Percentiles rank a stretch among this genome's conserved stretches.
phyloP scores from a whole-genome alignment of 495 filamentous ascomycete species.

The Lasiosphaeriaceae sp. region DNA sequence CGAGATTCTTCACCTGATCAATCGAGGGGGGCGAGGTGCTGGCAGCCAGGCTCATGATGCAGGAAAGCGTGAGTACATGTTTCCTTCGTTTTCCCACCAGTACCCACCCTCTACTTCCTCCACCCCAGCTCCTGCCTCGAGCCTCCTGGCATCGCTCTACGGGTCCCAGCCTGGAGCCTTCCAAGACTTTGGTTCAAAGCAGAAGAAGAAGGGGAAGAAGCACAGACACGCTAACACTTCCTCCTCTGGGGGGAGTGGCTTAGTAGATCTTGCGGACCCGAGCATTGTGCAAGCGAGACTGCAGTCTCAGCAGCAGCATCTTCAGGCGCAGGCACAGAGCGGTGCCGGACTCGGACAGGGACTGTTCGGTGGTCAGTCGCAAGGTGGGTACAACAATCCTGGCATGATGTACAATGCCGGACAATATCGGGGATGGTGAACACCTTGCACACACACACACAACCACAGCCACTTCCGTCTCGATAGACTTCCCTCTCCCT shows the following conservation, averaged over 20 bases:
- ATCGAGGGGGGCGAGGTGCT: conserved; percentile 54
- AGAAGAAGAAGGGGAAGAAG: conserved; percentile 99
- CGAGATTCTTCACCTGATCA: conserved; percentile 75
- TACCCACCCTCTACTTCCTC: conserved; percentile 72
- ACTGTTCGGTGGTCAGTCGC: conserved; percentile 84
- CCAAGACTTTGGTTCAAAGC: conserved; percentile 85
- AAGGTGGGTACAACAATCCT: conserved; percentile 98
- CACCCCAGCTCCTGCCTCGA: conserved; percentile 83
- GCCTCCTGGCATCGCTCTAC: conserved; percentile 85
- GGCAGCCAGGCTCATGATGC: conserved; percentile 69
- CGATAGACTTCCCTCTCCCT: conserved; percentile 3
- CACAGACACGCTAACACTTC: conserved; percentile 99
- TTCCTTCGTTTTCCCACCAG: conserved; percentile 66
- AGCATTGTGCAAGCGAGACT: conserved; percentile 98
- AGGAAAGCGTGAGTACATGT: conserved; percentile 94
- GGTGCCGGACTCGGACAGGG: conserved; percentile 79
- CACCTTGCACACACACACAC: background rate
- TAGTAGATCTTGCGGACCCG: conserved; percentile 99
- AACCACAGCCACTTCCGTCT: background rate
- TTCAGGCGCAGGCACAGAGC: conserved; percentile 39
- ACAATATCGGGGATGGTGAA: conserved; percentile 66
- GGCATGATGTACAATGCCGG: conserved; percentile 81
- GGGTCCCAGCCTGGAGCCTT: conserved; percentile 76
- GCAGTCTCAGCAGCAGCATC: conserved; percentile 76
- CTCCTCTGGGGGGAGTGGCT: conserved; percentile 93